Conservation (phyloP, 2,329 filamentous ascomycete species). For the Arthrobotrys musiformis region DNA sequence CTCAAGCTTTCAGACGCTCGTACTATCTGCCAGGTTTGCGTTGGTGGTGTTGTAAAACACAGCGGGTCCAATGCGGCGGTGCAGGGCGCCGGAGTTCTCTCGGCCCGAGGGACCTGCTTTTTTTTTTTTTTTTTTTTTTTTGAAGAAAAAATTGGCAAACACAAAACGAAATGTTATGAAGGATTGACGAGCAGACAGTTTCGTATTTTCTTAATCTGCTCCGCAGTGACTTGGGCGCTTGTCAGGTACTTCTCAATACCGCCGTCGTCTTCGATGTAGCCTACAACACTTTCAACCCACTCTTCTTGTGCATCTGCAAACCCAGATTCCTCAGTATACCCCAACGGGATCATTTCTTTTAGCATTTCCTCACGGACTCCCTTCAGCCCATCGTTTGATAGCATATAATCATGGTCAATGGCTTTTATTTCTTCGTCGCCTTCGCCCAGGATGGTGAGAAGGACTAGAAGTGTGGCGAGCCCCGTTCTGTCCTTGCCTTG, state of each 20-base stretch:
- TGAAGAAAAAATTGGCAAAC: no score
- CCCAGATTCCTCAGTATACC: slow-evolving; percentile 71
- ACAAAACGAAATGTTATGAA: background rate
- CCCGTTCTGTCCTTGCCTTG: slow-evolving; percentile 90
- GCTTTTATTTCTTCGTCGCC: slow-evolving; percentile 63
- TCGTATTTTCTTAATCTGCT: slow-evolving; percentile 22
- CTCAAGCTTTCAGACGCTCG: no score
- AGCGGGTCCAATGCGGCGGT: no score
- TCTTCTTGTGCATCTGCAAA: slow-evolving; percentile 75
- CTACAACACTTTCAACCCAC: slow-evolving; percentile 71
- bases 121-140: no score
- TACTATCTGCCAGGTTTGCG: no score
- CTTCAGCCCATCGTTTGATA: slow-evolving; percentile 71
- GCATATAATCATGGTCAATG: slow-evolving; percentile 77
- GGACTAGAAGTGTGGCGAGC: slow-evolving; percentile 73
- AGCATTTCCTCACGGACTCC: slow-evolving; percentile 73
- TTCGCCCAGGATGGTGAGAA: slow-evolving; percentile 70
- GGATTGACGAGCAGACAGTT: slow-evolving; percentile 18
- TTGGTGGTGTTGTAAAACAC: no score
- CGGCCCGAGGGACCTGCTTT: background rate
- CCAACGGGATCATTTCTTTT: slow-evolving; percentile 75
- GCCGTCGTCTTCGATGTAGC: slow-evolving; percentile 73
- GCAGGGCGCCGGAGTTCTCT: background rate
- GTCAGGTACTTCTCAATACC: slow-evolving; percentile 74
- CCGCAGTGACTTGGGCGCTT: slow-evolving; percentile 68